A percentile compares a stretch with the other conserved stretches of the same genome.
These are phyloP conservation scores for Candolleomyces eurysporus DNA, from an alignment of 768 basidiomycete genomes.

Conservation along the genomic window DNA sequence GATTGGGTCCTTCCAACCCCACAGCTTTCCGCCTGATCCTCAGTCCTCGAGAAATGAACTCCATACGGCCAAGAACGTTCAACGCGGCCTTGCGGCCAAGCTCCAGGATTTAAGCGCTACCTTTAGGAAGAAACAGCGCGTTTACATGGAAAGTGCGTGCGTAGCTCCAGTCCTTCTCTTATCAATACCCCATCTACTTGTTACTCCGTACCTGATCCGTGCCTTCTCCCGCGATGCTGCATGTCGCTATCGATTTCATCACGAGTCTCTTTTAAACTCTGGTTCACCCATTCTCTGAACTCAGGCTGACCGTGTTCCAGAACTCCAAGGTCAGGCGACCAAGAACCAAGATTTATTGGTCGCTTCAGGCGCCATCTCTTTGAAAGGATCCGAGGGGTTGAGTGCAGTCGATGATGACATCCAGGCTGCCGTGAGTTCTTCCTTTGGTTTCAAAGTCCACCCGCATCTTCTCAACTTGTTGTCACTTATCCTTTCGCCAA, in stretches of 20 bases:
- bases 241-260: conserved; percentile 15
- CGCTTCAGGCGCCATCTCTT: conserved; percentile 82
- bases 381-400: conserved; percentile 79
- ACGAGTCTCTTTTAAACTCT: conserved; percentile 15
- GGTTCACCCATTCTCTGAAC: conserved; percentile 5
- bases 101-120: conserved; percentile 89
- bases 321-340: conserved; percentile 95
- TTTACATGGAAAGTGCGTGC: conserved; percentile 93
- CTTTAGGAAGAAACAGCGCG: conserved; percentile 96
- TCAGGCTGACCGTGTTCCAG: conserved; percentile 36
- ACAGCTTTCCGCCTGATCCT: conserved; percentile 63
- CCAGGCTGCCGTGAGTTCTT: conserved; percentile 69
- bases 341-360: conserved; percentile 94
- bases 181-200: conserved; percentile 12
- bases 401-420: conserved; percentile 90
- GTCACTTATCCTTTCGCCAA: conserved; percentile 4
- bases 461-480: conserved; percentile 7
- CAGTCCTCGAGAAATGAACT: conserved; percentile 41
- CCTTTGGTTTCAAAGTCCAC: conserved; percentile 13
- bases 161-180: conserved; percentile 19
- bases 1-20: conserved; percentile 57
- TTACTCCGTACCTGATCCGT: conserved; percentile 13
- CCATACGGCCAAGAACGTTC: conserved; percentile 87
- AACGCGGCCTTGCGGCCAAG: conserved; percentile 93
- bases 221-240: conserved; percentile 15